These are phyloP conservation scores for Penicillium paneum DNA, from an alignment of 2,329 filamentous ascomycete genomes.

Conservation along the genomic window DNA sequence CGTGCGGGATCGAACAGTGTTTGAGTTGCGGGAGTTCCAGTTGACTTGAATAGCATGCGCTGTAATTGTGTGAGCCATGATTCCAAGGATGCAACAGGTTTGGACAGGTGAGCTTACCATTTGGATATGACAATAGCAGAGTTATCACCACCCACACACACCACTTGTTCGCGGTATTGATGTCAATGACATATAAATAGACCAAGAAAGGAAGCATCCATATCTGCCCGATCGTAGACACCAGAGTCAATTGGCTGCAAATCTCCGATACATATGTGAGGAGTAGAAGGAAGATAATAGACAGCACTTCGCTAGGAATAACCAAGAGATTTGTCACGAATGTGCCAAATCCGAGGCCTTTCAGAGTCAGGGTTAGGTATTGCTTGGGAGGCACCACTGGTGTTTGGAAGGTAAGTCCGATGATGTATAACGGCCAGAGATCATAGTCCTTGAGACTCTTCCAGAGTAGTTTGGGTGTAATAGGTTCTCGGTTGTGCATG, in stretches of 20 bases:
- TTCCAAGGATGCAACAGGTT: background rate
- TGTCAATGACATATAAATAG: slow-evolving; percentile 49
- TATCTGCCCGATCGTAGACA: slow-evolving; percentile 51
- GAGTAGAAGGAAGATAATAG: slow-evolving; percentile 40
- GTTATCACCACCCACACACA: slow-evolving; percentile 51
- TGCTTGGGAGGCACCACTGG: slow-evolving; percentile 26
- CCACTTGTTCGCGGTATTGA: slow-evolving; percentile 49
- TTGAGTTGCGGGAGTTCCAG: slow-evolving; percentile 41
- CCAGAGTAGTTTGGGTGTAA: slow-evolving; percentile 48
- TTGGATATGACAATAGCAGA: slow-evolving; percentile 53
- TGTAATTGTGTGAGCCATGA: slow-evolving; percentile 10
- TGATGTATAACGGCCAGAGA: slow-evolving; percentile 53
- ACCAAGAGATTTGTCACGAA: slow-evolving; percentile 59
- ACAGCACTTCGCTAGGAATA: slow-evolving; percentile 51
- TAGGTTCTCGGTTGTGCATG: slow-evolving; percentile 55
- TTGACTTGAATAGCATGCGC: slow-evolving; percentile 54
- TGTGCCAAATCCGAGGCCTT: slow-evolving; percentile 53
- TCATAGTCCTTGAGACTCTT: slow-evolving; percentile 52
- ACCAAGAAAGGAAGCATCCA: slow-evolving; percentile 55
- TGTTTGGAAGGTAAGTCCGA: slow-evolving; percentile 42
- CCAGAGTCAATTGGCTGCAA: slow-evolving; percentile 50
- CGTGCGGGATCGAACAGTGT: slow-evolving; percentile 38
- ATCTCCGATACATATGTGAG: slow-evolving; percentile 34
- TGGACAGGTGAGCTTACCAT: slow-evolving; percentile 27
- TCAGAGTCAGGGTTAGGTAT: slow-evolving; percentile 38